Conservation (phyloP, 805 yeast genomes). For the Ogataea haglerorum region DNA sequence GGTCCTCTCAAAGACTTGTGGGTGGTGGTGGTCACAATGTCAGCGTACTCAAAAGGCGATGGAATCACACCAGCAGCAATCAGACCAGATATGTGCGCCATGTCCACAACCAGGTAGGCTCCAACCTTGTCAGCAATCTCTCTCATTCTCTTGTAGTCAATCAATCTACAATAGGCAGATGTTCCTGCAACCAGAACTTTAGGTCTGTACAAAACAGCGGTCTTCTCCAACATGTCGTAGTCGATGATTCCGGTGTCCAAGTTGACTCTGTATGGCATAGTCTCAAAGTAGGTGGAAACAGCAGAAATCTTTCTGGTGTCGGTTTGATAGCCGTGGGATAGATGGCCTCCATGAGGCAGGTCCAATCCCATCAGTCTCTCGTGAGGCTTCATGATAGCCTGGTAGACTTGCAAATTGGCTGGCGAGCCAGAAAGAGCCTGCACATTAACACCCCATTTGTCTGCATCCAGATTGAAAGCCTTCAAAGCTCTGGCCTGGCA, state of each 20-base stretch:
- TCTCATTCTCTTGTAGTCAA: constrained; percentile 95
- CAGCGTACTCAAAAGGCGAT: constrained; percentile 95
- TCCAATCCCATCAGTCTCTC: constrained; percentile 98
- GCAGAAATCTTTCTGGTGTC: constrained; percentile 90
- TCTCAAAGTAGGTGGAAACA: constrained; percentile 94
- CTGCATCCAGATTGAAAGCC: constrained; percentile 77
- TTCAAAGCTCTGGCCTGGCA: constrained; percentile 94
- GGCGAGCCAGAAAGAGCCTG: constrained; percentile 97
- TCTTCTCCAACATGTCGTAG: constrained; percentile 90
- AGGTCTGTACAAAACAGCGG: constrained; percentile 91
- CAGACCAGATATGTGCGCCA: constrained; percentile 98
- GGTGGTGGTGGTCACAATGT: constrained; percentile 96
- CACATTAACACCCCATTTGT: constrained; percentile 96
- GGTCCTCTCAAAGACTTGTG: constrained; percentile 99
- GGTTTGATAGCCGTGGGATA: constrained; percentile 98
- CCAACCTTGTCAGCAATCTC: constrained; percentile 96
- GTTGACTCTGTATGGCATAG: constrained; percentile 97
- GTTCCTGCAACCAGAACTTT: constrained; percentile 97
- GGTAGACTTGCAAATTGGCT: constrained; percentile 95
- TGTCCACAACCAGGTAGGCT: constrained; percentile 92
- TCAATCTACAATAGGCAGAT: constrained; percentile 94
- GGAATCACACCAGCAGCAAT: constrained; percentile 94
- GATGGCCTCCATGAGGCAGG: constrained; percentile 98
- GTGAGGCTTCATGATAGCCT: constrained; percentile 90
- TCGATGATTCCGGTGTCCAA: constrained; percentile 92